Conservation (phyloP, 2,329 filamentous ascomycete species). For the Pseudogymnoascus sp. region DNA sequence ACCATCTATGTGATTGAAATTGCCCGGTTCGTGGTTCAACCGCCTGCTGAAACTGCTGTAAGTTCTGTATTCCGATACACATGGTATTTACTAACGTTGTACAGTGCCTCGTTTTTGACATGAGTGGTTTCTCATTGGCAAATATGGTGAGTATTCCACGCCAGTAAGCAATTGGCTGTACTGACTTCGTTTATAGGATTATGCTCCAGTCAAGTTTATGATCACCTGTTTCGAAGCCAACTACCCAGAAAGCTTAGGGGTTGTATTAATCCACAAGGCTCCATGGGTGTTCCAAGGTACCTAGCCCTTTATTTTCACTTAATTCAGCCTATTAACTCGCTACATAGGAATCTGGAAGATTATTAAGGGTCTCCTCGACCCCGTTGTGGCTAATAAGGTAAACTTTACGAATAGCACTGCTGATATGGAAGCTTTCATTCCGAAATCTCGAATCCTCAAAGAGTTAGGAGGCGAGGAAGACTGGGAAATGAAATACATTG, state of each 20-base stretch:
- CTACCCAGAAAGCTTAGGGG: slow-evolving; percentile 86
- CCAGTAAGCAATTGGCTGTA: not conserved
- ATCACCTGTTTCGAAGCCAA: slow-evolving; percentile 99
- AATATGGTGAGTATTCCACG: slow-evolving; percentile 67
- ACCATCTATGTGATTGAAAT: slow-evolving; percentile 95
- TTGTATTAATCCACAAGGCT: slow-evolving; percentile 88
- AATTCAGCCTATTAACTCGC: not conserved
- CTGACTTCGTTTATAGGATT: slow-evolving; percentile 54
- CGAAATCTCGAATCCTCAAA: slow-evolving; percentile 62
- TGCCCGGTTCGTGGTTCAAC: slow-evolving; percentile 71
- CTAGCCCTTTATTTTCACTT: slow-evolving; percentile 21
- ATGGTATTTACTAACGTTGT: slow-evolving; percentile 11
- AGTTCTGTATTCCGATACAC: slow-evolving; percentile 35
- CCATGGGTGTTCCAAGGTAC: slow-evolving; percentile 93
- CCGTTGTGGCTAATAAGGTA: slow-evolving; percentile 89
- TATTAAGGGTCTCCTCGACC: slow-evolving; percentile 92
- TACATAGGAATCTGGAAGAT: slow-evolving; percentile 82
- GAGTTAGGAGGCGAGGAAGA: slow-evolving; percentile 83
- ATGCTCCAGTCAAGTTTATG: slow-evolving; percentile 96
- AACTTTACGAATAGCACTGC: slow-evolving; percentile 80
- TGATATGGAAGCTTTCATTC: slow-evolving; percentile 74
- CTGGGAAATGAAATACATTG: slow-evolving; percentile 76
- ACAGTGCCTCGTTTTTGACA: slow-evolving; percentile 88
- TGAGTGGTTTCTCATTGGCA: slow-evolving; percentile 86
- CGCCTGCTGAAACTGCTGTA: slow-evolving; percentile 86